Base-by-base conservation (phyloP, 164 flowering plant genomes). In the Dillenia turbinata region DNA sequence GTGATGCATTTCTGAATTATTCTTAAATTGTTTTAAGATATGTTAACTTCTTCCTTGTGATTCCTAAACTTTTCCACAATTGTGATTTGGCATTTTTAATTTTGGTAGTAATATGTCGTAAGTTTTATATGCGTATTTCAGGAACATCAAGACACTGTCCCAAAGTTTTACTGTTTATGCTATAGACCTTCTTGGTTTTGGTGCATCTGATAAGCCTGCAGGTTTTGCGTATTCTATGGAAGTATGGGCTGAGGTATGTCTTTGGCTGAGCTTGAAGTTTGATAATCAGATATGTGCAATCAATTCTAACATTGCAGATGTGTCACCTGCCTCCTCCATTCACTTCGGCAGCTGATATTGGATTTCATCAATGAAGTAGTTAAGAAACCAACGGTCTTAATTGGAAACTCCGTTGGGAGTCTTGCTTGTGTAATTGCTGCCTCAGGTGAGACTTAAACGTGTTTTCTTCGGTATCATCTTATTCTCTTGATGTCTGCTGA, bases 401-500 rank as follows among this genome's bases (percentile, higher is more conserved):
- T 90, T 44, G 97, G 97, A 5, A 93, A 93, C 73, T 93, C 98
- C 49, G 86, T 90, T 44, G 98, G 98, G 49, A 93, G 98, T 75
- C 96, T 93, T 66, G 98, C 96, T 61, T 90, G 97, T 71, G 81
- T 90, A 3, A 87, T 93, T 71, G 92, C 94, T 73, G 91, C 97
- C 63, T 81, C 97, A 68, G 95, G 96, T 88, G 56, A 12, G 49
- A 24, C 47, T 44, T n/a, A 19, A 19, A 15, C 9, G 44, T 17
- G 17, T 14, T n/a, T 47, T 59, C 1, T 13, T 5, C 9, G 12
- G 33, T 9, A 9, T 26, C 43, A 46, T 3, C 12, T 10, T 44
- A 47, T 10, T 11, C 9, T 45, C 9, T 43, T 49, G n/a, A 13
- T 4, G 4, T 44, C 47, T 56, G 54, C 1, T 56, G 56, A 15